phyloP scores from a whole-genome alignment of 495 filamentous ascomycete genomes.

The Penicillium lividum region DNA sequence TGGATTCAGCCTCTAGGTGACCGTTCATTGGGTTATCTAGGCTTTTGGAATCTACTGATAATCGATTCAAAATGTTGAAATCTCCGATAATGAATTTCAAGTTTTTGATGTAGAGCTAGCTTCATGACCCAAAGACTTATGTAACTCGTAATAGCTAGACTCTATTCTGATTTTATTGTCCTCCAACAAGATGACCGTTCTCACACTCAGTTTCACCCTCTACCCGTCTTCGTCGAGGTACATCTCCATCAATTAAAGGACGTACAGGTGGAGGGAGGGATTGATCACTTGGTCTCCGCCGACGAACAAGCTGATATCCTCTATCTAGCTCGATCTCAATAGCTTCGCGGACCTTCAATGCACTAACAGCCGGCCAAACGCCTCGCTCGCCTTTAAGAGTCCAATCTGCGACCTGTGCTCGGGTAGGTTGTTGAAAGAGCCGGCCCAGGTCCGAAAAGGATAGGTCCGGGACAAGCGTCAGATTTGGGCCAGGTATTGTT shows the following conservation, averaged over 20 bases:
- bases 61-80: no score
- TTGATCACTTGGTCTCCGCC: slow-evolving; percentile 50
- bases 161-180: background rate
- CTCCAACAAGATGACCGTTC: background rate
- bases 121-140: background rate
- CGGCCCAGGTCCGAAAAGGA: slow-evolving; percentile 68
- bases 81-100: no score
- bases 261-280: slow-evolving; percentile 13
- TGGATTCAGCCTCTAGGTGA: no score
- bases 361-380: slow-evolving; percentile 89
- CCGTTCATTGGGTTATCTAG: no score
- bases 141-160: background rate
- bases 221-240: slow-evolving; percentile 29
- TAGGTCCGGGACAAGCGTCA: slow-evolving; percentile 83
- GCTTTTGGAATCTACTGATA: no score
- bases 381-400: slow-evolving; percentile 79
- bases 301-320: slow-evolving; percentile 75
- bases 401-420: slow-evolving; percentile 79
- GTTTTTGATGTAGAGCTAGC: no score
- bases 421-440: slow-evolving; percentile 78
- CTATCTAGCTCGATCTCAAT: slow-evolving; percentile 85
- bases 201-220: slow-evolving; percentile 32
- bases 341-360: slow-evolving; percentile 79
- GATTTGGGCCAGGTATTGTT: slow-evolving; percentile 73
- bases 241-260: slow-evolving; percentile 33